Base-by-base conservation (phyloP, 2,329 filamentous ascomycete species). In the Exophiala oligosperma region DNA sequence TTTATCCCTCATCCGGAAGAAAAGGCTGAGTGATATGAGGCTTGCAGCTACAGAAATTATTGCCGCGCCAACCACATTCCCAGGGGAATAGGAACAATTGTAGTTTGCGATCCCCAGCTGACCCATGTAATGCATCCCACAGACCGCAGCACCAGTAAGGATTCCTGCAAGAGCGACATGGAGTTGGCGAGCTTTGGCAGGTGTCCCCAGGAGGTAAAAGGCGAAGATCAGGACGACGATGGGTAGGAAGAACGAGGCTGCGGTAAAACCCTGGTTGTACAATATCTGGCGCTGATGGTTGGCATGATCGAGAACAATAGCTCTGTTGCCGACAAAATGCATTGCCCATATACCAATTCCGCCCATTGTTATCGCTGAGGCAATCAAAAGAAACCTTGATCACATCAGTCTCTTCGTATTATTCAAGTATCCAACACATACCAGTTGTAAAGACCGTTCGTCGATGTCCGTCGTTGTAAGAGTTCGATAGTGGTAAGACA, bases 51-150 rank as follows among this genome's bases (percentile, higher is more conserved):
- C 81, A 3, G 91, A 88, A 62, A 95, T 91, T 47, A 88, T 70
- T 21, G 84, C 84, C 4, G 91, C 84, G 2, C 87, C 89, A 2
- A 87, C 75, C 14, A 95, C 81, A 68, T 85, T 84, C 23, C 74
- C 75, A 12, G 76, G 69, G 2, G 74, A 72, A 65, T 92, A 92
- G 9, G 78, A 74, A 66, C 89, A 87, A 3, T 70, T 73, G 69
- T 94, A 96, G 70, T 95, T 93, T 28, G 81, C 80, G 61, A 93
- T 91, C 35, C 90, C 91, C 32, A 88, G 83, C 69, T 95, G 92
- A n/a, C 90, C 90, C 17, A 93, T 78, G 68, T 94, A 95, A 71
- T 95, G 90, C 91, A 95, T 94, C 32, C 88, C 89, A 59, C 88
- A 91, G 50, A 94, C 87, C 23, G 90, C 87, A 4, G 85, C 78